These are phyloP conservation scores for Oryza australiensis DNA, from an alignment of 176 grass and related monocot species.

Conservation along the genomic window DNA sequence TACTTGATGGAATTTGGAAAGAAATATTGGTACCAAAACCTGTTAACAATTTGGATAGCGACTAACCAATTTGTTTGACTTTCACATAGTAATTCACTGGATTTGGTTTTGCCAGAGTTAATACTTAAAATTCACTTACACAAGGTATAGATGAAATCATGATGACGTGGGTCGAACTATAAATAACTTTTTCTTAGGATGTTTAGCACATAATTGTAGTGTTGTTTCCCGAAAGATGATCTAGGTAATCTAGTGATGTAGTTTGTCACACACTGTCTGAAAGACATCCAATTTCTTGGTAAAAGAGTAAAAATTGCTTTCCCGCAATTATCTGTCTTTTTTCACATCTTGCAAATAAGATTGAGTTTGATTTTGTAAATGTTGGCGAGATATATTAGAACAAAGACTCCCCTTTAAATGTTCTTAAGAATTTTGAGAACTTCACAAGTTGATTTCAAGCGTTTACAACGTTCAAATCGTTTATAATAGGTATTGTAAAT, in stretches of 20 bases:
- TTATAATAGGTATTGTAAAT: neutral
- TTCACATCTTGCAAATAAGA: too few relatives aligned
- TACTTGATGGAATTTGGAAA: constrained; percentile 16
- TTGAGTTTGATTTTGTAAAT: too few relatives aligned
- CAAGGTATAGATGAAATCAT: neutral
- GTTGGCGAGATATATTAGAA: too few relatives aligned
- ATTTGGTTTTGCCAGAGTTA: neutral
- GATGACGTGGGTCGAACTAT: neutral
- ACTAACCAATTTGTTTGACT: neutral
- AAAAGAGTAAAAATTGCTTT: too few relatives aligned
- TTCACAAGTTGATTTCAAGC: neutral
- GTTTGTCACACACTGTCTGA: neutral
- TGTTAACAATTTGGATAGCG: neutral
- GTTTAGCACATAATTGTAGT: neutral
- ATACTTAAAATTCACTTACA: neutral
- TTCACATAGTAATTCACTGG: neutral
- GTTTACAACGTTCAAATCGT: neutral
- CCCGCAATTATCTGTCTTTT: too few relatives aligned
- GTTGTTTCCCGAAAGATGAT: neutral
- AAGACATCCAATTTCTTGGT: neutral
- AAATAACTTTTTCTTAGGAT: neutral
- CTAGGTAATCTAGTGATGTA: neutral
- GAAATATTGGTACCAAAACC: neutral
- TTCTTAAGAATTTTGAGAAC: neutral
- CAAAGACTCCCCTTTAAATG: neutral